Percentiles rank a stretch among this genome's conserved stretches.
Evolutionary conservation across 768 basidiomycete genomes (phyloP).

Genomic region (Tulasnella sp.): DNA sequence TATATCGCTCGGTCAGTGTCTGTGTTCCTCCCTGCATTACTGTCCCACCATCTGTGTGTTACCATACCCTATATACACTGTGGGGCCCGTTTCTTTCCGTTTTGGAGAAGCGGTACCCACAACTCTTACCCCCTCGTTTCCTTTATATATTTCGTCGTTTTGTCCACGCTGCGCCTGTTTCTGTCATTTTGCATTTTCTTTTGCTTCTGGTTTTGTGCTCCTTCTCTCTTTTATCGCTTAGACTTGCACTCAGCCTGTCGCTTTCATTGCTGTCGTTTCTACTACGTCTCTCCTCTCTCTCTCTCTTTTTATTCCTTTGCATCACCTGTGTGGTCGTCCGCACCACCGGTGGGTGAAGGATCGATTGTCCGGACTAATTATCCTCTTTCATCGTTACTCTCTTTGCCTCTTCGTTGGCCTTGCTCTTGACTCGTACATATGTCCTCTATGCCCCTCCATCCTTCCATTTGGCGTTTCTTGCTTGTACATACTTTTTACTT

Average conservation of each 20-base stretch:
- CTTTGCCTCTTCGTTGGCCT: constrained; percentile 36
- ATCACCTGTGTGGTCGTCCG: constrained; percentile 36
- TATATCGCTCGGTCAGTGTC: constrained; percentile 21
- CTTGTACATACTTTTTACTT: constrained; percentile 25
- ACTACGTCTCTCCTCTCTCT: constrained; percentile 41
- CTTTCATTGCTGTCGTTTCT: constrained; percentile 36
- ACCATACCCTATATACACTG: constrained; percentile 1
- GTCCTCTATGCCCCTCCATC: constrained; percentile 23
- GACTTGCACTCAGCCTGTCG: constrained; percentile 28
- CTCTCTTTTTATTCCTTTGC: constrained; percentile 24
- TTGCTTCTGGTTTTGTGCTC: constrained; percentile 5
- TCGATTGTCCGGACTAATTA: constrained; percentile 28
- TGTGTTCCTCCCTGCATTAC: constrained; percentile 8
- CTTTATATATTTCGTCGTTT: constrained; percentile 18
- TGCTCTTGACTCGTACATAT: not conserved
- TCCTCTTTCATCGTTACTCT: constrained; percentile 36
- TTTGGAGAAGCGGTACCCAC: not conserved
- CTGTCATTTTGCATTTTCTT: constrained; percentile 24
- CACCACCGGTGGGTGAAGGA: constrained; percentile 31
- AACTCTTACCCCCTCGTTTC: constrained; percentile 1
- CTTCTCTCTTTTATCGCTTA: not conserved
- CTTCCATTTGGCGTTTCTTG: constrained; percentile 27
- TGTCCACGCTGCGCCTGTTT: constrained; percentile 27
- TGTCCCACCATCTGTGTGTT: constrained; percentile 21
- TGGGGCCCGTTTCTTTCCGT: not conserved